Evolutionary conservation across 1,139 yeast species (phyloP).

Genomic region (Hanseniaspora sp.): DNA sequence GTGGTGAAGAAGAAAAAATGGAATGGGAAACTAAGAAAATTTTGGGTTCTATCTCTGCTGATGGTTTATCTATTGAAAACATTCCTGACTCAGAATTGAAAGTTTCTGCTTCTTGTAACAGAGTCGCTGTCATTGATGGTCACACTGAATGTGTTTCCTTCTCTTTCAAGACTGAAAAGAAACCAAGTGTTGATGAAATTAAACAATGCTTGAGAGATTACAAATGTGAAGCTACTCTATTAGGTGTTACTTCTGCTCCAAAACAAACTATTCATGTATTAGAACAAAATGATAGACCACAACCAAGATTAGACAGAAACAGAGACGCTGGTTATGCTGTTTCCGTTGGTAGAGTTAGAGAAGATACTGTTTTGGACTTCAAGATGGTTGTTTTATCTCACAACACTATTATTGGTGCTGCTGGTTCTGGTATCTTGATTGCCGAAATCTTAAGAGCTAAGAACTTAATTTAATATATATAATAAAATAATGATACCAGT

Average conservation of each 20-base stretch:
- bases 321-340: constrained; percentile 93
- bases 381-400: constrained; percentile 95
- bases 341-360: constrained; percentile 87
- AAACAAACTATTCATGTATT: constrained; percentile 80
- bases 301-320: constrained; percentile 93
- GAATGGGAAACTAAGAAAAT: constrained; percentile 98
- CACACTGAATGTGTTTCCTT: constrained; percentile 92
- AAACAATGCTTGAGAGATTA: constrained; percentile 60
- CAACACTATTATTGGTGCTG: constrained; percentile 96
- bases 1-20: constrained; percentile 96
- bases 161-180: constrained; percentile 67
- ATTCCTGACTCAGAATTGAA: constrained; percentile 60
- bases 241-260: constrained; percentile 88
- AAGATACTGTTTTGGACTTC: constrained; percentile 82
- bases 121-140: constrained; percentile 96
- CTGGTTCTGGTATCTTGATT: constrained; percentile 96
- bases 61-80: constrained; percentile 48
- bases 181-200: constrained; percentile 74
- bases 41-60: constrained; percentile 49
- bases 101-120: constrained; percentile 92
- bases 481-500: not conserved
- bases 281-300: constrained; percentile 90
- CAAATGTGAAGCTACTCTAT: constrained; percentile 68
- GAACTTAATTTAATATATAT: constrained; percentile 44
- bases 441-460: constrained; percentile 81